These are phyloP conservation scores for Haberlea rhodopensis DNA, from an alignment of 257 asterid genomes.

Conservation along the genomic window DNA sequence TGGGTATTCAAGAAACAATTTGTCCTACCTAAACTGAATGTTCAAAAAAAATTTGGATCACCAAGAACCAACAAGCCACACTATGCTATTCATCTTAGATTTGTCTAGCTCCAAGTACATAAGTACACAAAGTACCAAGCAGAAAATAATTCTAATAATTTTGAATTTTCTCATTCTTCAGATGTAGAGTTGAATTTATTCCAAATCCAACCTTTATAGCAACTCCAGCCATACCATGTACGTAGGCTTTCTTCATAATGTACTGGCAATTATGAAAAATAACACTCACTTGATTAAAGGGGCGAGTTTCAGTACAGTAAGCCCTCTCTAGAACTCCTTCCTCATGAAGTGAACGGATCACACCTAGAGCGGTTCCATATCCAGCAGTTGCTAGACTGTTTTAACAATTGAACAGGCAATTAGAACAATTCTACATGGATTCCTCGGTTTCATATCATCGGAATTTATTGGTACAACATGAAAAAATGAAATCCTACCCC, in stretches of 20 bases:
- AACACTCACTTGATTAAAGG: slow-evolving; percentile 80
- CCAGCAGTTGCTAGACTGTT: slow-evolving; percentile 95
- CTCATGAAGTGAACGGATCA: slow-evolving; percentile 83
- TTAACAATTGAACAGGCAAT: slow-evolving; percentile 22
- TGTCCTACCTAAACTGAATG: too few relatives aligned
- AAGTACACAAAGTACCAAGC: not conserved
- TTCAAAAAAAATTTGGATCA: not conserved
- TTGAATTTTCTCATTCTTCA: too few relatives aligned
- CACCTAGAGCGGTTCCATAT: slow-evolving; percentile 98
- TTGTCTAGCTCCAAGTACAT: not conserved
- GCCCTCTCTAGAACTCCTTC: slow-evolving; percentile 72
- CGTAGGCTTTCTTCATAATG: slow-evolving; percentile 6
- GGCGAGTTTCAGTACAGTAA: slow-evolving; percentile 96
- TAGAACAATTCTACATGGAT: slow-evolving; percentile 23
- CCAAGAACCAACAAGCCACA: not conserved
- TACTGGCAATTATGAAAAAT: not conserved
- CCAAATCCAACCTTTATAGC: slow-evolving; percentile 4
- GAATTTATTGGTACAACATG: slow-evolving; percentile 7
- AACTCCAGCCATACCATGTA: not conserved
- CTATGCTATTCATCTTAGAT: not conserved
- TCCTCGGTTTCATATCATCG: slow-evolving; percentile 31
- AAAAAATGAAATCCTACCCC: not conserved
- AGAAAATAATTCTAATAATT: not conserved
- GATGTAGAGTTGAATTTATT: too few relatives aligned
- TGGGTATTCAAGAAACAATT: too few relatives aligned